phyloP scores from a whole-genome alignment of 1,139 yeast species.

The Eremothecium cymbalariae region DNA sequence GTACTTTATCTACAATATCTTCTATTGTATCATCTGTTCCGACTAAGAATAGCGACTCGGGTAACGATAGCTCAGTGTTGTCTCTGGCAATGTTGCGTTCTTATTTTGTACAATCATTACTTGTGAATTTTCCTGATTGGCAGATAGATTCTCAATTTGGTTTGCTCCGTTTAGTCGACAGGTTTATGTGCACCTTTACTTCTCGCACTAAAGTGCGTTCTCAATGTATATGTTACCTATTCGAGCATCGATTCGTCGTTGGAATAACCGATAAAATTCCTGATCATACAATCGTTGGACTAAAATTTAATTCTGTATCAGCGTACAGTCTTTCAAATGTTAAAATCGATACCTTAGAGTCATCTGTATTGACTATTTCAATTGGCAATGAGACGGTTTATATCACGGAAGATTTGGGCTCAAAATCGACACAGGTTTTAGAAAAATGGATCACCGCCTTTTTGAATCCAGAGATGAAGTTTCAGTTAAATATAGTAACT shows the following conservation, averaged over 20 bases:
- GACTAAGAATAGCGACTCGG: not conserved
- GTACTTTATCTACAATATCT: conserved; percentile 3
- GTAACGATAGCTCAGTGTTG: not conserved
- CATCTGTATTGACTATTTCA: conserved; percentile 20
- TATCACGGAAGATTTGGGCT: conserved; percentile 9
- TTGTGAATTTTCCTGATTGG: conserved; percentile 20
- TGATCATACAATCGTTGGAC: conserved; percentile 1
- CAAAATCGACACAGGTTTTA: conserved; percentile 18
- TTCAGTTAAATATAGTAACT: conserved; percentile 21
- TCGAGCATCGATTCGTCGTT: conserved; percentile 12
- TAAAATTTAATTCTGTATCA: conserved; percentile 1
- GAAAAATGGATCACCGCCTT: conserved; percentile 31
- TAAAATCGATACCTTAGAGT: conserved; percentile 19
- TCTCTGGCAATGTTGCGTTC: conserved; percentile 25
- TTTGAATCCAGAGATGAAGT: conserved; percentile 19
- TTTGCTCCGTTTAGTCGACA: conserved; percentile 25
- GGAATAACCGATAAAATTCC: not conserved
- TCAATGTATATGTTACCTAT: conserved; percentile 24
- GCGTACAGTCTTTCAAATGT: conserved; percentile 8
- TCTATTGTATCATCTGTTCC: conserved; percentile 2
- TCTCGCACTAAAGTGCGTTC: conserved; percentile 12
- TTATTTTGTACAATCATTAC: conserved; percentile 21
- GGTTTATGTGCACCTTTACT: conserved; percentile 20
- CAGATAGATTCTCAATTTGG: conserved; percentile 26
- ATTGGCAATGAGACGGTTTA: conserved; percentile 9